A percentile compares a stretch with the other conserved stretches of the same genome.
Evolutionary conservation across 129 eudicot species (phyloP).

Genomic region (Lonicera japonica): DNA sequence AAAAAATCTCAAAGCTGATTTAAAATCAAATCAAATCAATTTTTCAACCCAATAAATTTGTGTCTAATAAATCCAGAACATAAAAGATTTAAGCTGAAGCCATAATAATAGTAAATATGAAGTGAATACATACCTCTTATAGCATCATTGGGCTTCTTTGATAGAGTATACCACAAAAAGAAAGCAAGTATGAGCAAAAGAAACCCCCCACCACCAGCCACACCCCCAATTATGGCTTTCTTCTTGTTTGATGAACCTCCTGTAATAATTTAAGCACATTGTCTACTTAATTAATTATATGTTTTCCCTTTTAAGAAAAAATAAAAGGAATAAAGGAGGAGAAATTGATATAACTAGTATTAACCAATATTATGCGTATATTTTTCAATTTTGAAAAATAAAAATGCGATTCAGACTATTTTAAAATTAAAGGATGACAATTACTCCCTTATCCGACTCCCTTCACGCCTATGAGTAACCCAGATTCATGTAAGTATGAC

Average conservation of each 20-base stretch:
- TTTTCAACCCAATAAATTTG: too few relatives aligned
- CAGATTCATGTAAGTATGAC: too few relatives aligned
- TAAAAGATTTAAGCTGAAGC: not conserved
- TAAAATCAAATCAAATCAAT: too few relatives aligned
- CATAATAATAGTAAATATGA: not conserved
- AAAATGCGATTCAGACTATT: too few relatives aligned
- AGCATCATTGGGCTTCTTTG: conserved; percentile 25
- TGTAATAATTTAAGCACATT: conserved; percentile 12
- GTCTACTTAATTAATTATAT: too few relatives aligned
- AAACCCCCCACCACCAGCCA: conserved; percentile 57
- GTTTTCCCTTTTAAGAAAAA: not conserved
- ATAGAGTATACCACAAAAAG: conserved; percentile 28
- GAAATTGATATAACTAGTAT: not conserved
- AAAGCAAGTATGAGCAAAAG: conserved; percentile 35
- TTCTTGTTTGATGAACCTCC: conserved; percentile 63
- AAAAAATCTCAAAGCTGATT: too few relatives aligned
- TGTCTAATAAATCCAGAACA: not conserved
- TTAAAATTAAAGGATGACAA: too few relatives aligned
- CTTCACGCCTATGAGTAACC: too few relatives aligned
- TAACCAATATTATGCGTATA: too few relatives aligned
- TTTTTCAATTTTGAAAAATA: too few relatives aligned
- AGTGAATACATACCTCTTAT: conserved; percentile 43
- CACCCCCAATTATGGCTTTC: conserved; percentile 61
- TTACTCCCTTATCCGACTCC: too few relatives aligned
- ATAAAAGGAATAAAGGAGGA: not conserved